Evolutionary conservation across 2,329 filamentous ascomycete species (phyloP).

Genomic region (Daldinia sp.): DNA sequence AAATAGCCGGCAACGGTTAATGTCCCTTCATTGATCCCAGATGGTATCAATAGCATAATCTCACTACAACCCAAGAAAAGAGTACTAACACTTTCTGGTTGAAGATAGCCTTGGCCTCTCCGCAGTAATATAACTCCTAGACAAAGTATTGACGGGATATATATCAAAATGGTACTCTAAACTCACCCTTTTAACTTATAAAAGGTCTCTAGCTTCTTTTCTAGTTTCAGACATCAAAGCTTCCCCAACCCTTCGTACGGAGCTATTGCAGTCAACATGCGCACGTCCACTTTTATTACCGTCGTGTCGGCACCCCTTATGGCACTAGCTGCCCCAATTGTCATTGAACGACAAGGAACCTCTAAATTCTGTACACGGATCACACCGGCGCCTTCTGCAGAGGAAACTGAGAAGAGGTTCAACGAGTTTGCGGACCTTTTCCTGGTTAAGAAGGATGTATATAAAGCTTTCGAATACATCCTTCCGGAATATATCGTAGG

Average conservation of each 20-base stretch:
- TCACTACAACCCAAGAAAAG: not conserved
- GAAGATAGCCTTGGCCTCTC: constrained; percentile 9
- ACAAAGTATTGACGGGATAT: not conserved
- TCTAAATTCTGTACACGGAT: constrained; percentile 30
- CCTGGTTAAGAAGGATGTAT: constrained; percentile 40
- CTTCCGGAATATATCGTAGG: constrained; percentile 40
- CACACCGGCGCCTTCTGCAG: constrained; percentile 32
- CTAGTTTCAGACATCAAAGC: not conserved
- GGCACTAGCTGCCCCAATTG: constrained; percentile 8
- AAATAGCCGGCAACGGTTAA: constrained; percentile 24
- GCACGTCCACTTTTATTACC: constrained; percentile 14
- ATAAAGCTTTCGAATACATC: constrained; percentile 41
- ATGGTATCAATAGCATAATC: not conserved
- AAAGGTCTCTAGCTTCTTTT: not conserved
- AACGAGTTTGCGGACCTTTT: constrained; percentile 41
- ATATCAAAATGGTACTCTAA: constrained; percentile 3
- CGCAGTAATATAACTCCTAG: constrained; percentile 10
- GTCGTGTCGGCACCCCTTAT: constrained; percentile 17
- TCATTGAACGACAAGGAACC: constrained; percentile 12
- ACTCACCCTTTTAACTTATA: constrained; percentile 10
- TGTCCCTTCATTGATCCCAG: not conserved
- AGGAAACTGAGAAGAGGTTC: constrained; percentile 38
- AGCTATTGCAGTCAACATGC: constrained; percentile 14
- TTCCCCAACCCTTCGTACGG: not conserved
- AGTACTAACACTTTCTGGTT: not conserved